Percentiles rank a stretch among this genome's conserved stretches.
Evolutionary conservation across 169 alveolate species (phyloP).

Genomic region (Prorocentrum cordatum): DNA sequence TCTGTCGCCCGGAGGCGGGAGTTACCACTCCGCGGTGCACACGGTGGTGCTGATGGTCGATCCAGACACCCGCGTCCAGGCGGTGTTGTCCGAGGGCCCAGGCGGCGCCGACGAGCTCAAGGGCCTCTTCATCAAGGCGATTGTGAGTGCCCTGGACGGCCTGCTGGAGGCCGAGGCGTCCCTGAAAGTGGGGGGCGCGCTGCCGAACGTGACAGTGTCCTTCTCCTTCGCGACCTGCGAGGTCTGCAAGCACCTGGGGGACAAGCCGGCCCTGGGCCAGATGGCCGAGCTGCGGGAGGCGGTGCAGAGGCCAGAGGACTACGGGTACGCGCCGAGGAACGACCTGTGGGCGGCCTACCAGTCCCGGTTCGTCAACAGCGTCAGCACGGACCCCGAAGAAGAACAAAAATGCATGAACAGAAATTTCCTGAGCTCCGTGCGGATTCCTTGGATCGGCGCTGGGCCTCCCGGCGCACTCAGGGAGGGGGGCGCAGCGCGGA

Average conservation of each 20-base stretch:
- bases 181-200: neutral
- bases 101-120: too few relatives aligned
- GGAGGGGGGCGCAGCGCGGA: too few relatives aligned
- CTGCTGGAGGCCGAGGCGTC: neutral
- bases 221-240: neutral
- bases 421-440: too few relatives aligned
- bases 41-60: too few relatives aligned
- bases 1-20: too few relatives aligned
- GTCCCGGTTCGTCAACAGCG: neutral
- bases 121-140: neutral
- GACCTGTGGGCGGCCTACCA: neutral
- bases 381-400: too few relatives aligned
- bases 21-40: too few relatives aligned
- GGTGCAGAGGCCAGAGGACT: neutral
- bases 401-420: too few relatives aligned
- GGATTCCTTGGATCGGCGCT: too few relatives aligned
- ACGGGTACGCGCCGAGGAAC: neutral
- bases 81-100: too few relatives aligned
- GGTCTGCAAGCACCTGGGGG: neutral
- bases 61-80: too few relatives aligned
- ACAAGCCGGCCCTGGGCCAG: neutral
- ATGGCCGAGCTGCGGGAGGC: neutral
- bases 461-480: too few relatives aligned
- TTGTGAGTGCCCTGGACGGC: neutral
- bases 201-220: neutral